A percentile compares a stretch with the other conserved stretches of the same genome.
phyloP scores from a whole-genome alignment of 768 basidiomycete genomes.

The Gyrodon lividus region DNA sequence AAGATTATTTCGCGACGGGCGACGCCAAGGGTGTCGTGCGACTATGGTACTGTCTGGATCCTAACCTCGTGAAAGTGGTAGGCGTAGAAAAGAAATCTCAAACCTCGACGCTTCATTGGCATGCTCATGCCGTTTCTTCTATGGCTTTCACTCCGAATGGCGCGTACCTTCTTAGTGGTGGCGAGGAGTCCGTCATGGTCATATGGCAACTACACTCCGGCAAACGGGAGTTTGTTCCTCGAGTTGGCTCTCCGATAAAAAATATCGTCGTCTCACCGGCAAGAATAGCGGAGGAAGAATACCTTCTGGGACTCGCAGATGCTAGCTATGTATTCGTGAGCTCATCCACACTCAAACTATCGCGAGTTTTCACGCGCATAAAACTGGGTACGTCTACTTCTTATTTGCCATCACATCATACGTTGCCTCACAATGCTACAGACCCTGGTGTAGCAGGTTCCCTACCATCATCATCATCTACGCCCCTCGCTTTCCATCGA shows the following conservation, averaged over 20 bases:
- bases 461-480: constrained; percentile 38
- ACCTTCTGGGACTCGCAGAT: constrained; percentile 79
- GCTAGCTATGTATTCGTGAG: constrained; percentile 77
- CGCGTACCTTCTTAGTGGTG: constrained; percentile 89
- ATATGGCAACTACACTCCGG: constrained; percentile 93
- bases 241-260: constrained; percentile 84
- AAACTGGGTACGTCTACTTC: constrained; percentile 59
- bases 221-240: constrained; percentile 88
- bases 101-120: constrained; percentile 92
- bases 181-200: constrained; percentile 94
- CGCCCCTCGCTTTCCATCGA: constrained; percentile 77
- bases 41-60: constrained; percentile 89
- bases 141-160: constrained; percentile 88
- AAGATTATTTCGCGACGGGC: constrained; percentile 95
- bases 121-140: constrained; percentile 89
- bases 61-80: constrained; percentile 48
- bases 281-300: constrained; percentile 72
- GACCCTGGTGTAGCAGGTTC: constrained; percentile 36
- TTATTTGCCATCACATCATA: not conserved
- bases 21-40: constrained; percentile 82
- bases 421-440: constrained; percentile 14
- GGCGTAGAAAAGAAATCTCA: constrained; percentile 79
- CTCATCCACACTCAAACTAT: constrained; percentile 68
- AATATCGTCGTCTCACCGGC: constrained; percentile 59
- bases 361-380: constrained; percentile 70